phyloP scores from a whole-genome alignment of 192 early-diverging fungal species.

The Dissophora ornata region DNA sequence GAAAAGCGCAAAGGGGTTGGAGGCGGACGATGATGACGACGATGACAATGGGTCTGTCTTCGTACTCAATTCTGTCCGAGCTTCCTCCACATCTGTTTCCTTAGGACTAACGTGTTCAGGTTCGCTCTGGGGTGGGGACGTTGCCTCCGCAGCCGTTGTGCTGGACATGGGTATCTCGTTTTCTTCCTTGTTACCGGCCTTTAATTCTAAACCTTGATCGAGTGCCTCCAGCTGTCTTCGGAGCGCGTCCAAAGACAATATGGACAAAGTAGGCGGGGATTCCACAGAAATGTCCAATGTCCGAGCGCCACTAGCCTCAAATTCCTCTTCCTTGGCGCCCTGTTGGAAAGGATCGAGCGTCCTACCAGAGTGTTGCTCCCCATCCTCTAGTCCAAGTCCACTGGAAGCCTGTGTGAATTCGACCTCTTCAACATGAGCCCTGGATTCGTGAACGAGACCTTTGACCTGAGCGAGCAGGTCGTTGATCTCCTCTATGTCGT shows the following conservation, averaged over 20 bases:
- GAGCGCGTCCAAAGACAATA: constrained; percentile 22
- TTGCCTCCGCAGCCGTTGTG: too few relatives aligned
- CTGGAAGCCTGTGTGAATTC: not conserved
- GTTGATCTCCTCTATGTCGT: constrained; percentile 17
- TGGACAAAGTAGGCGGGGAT: not conserved
- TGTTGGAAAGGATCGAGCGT: constrained; percentile 14
- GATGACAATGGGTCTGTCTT: not conserved
- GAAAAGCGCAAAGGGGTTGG: constrained; percentile 23
- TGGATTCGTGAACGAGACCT: constrained; percentile 41
- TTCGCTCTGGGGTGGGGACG: too few relatives aligned
- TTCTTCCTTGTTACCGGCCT: too few relatives aligned
- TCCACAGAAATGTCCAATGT: not conserved
- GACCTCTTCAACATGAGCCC: not conserved
- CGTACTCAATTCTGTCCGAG: not conserved
- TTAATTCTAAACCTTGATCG: too few relatives aligned
- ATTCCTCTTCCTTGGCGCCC: constrained; percentile 24
- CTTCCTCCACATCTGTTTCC: too few relatives aligned
- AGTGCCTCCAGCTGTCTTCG: constrained; percentile 19
- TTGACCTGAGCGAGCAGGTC: constrained; percentile 40
- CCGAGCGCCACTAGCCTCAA: constrained; percentile 1
- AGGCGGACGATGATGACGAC: not conserved
- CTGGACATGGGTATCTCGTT: too few relatives aligned
- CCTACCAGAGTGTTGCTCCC: not conserved
- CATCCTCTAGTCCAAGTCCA: not conserved
- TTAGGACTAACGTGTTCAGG: too few relatives aligned